Percentiles rank a stretch among this genome's conserved stretches.
phyloP scores from a whole-genome alignment of 306 rosid genomes.

The Malus orientalis region DNA sequence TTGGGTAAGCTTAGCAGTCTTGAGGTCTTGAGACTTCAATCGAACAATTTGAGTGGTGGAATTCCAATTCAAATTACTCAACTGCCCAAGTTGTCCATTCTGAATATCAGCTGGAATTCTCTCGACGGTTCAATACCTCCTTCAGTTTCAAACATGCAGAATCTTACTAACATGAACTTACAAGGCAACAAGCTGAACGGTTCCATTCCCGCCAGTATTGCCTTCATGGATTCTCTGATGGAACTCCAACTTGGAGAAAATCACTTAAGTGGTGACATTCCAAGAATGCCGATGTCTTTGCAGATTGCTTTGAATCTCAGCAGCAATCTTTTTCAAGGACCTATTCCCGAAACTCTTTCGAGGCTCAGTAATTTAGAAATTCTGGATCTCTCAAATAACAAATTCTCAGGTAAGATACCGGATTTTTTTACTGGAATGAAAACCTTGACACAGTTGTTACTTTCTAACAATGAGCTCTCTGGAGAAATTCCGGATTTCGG shows the following conservation, averaged over 20 bases:
- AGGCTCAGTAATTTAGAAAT: conserved; percentile 31
- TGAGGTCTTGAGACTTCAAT: conserved; percentile 57
- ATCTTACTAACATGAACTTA: conserved; percentile 35
- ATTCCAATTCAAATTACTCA: conserved; percentile 41
- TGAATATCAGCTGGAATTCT: conserved; percentile 63
- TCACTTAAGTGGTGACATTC: conserved; percentile 45
- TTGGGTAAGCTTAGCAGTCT: conserved; percentile 46
- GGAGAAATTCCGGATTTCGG: no score
- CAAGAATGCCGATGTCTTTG: conserved; percentile 44
- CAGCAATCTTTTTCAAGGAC: conserved; percentile 50
- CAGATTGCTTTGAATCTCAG: conserved; percentile 76
- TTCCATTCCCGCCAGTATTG: conserved; percentile 38
- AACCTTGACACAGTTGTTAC: no score
- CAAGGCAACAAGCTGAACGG: conserved; percentile 54
- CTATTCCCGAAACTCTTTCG: conserved; percentile 35
- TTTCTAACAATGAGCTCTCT: no score
- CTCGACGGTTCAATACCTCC: conserved; percentile 55
- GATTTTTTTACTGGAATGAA: no score
- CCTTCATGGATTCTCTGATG: conserved; percentile 11
- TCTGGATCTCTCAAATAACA: no score
- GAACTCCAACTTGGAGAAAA: conserved; percentile 77
- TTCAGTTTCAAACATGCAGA: conserved; percentile 23
- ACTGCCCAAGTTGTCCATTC: conserved; percentile 17
- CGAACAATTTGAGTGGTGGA: conserved; percentile 41
- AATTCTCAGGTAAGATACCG: no score